Percentiles rank a stretch among this genome's conserved stretches.
These are phyloP conservation scores for Schwanniomyces vanrijiae DNA, from an alignment of 805 yeast genomes.

Conservation along the genomic window DNA sequence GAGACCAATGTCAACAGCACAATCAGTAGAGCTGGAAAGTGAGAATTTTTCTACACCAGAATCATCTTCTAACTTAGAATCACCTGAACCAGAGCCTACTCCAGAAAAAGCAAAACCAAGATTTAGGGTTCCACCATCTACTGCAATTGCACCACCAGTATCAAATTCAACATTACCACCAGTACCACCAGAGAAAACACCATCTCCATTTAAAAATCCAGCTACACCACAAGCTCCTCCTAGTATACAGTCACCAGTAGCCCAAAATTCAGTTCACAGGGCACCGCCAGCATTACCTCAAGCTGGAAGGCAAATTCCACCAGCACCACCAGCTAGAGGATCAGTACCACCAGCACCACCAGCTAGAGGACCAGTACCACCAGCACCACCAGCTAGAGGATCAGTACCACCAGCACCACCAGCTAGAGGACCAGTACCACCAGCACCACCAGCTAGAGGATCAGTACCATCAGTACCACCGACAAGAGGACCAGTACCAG, in stretches of 20 bases:
- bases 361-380: constrained; percentile 15
- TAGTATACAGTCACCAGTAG: constrained; percentile 20
- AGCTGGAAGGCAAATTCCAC: constrained; percentile 12
- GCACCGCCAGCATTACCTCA: constrained; percentile 27
- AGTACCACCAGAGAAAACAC: constrained; percentile 10
- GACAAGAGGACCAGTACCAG: constrained; percentile 17
- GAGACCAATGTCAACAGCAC: constrained; percentile 10
- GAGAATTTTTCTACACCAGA: constrained; percentile 2
- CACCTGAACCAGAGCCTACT: constrained; percentile 10
- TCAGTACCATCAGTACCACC: constrained; percentile 26
- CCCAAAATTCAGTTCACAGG: constrained; percentile 17
- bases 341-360: constrained; percentile 17
- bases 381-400: constrained; percentile 17
- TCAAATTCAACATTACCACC: constrained; percentile 17
- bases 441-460: constrained; percentile 14
- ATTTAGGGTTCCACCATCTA: constrained; percentile 39
- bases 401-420: constrained; percentile 27
- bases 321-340: constrained; percentile 12
- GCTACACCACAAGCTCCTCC: neutral
- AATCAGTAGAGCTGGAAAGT: neutral
- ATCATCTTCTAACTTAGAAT: constrained; percentile 4
- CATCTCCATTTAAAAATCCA: neutral
- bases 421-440: constrained; percentile 16
- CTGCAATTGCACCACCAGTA: constrained; percentile 30
- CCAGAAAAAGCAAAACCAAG: constrained; percentile 16